Evolutionary conservation across 306 rosid genomes (phyloP).

Genomic region (Astragalus glycyphyllos): DNA sequence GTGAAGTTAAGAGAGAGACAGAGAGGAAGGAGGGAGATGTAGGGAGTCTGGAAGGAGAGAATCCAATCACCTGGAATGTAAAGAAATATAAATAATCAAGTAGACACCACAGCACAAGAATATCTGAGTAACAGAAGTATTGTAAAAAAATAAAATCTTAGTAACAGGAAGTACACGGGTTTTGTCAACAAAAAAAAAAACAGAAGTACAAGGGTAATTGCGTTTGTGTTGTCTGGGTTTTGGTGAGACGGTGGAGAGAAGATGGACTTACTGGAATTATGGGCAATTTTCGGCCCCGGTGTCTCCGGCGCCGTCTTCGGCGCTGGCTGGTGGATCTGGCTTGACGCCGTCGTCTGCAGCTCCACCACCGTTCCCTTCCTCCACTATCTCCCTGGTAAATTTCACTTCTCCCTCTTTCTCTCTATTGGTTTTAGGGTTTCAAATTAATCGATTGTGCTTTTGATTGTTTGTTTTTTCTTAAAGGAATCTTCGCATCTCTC

Average conservation of each 20-base stretch:
- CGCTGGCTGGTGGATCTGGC: conserved; percentile 99
- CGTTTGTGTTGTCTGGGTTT: not conserved
- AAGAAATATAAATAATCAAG: no score
- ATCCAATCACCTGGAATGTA: no score
- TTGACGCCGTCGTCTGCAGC: conserved; percentile 97
- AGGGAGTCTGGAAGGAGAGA: no score
- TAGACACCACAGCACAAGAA: no score
- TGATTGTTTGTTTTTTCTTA: conserved; percentile 30
- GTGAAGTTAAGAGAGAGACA: no score
- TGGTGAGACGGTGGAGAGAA: not conserved
- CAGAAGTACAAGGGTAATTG: not conserved
- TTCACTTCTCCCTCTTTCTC: not conserved
- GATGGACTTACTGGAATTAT: conserved; percentile 81
- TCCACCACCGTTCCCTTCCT: conserved; percentile 78
- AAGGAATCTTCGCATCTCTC: conserved; percentile 90
- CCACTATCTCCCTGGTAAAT: conserved; percentile 87
- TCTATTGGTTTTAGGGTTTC: conserved; percentile 52
- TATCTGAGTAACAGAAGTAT: no score
- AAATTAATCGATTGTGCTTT: conserved; percentile 33
- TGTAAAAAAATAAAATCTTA: no score
- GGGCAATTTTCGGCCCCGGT: conserved; percentile 99
- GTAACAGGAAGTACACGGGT: no score
- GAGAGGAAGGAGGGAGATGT: no score
- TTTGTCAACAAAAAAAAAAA: no score
- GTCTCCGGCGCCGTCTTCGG: conserved; percentile 92